These are phyloP conservation scores for Diaporthe amygdali DNA, from an alignment of 2,329 filamentous ascomycete species.

Conservation along the genomic window DNA sequence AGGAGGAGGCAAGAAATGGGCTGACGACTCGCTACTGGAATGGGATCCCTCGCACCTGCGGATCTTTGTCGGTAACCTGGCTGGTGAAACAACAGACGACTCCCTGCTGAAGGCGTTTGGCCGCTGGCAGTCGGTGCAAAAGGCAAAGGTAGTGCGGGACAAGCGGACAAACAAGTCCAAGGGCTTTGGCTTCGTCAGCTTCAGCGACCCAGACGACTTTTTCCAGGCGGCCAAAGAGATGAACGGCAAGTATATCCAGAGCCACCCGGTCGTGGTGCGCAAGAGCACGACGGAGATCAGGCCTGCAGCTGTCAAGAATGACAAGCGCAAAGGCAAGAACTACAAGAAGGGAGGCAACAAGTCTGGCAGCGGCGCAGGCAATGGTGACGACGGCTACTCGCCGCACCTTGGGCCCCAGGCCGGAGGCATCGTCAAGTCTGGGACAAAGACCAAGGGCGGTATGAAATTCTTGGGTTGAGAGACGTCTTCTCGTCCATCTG, in stretches of 20 bases:
- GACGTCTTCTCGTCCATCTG: neutral
- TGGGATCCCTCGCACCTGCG: conserved; percentile 96
- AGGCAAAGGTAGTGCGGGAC: conserved; percentile 91
- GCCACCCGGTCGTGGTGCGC: conserved; percentile 86
- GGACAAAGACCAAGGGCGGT: conserved; percentile 72
- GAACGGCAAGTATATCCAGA: conserved; percentile 99
- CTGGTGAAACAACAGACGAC: conserved; percentile 96
- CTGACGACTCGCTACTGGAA: conserved; percentile 84
- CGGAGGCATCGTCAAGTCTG: conserved; percentile 64
- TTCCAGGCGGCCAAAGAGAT: conserved; percentile 97
- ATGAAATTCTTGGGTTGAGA: conserved; percentile 63
- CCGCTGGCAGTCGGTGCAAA: conserved; percentile 85
- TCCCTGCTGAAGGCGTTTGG: conserved; percentile 93
- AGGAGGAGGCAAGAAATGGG: conserved; percentile 92
- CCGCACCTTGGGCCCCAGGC: conserved; percentile 54
- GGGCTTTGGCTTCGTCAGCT: conserved; percentile 95
- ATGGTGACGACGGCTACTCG: conserved; percentile 47
- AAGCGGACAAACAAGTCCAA: conserved; percentile 96
- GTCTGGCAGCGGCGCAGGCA: conserved; percentile 36
- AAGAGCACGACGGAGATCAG: conserved; percentile 93
- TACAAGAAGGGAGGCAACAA: conserved; percentile 40
- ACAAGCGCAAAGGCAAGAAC: conserved; percentile 59
- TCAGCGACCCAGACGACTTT: conserved; percentile 93
- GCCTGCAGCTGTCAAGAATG: conserved; percentile 71
- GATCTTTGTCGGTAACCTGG: conserved; percentile 94